Evolutionary conservation across 768 basidiomycete genomes (phyloP).

Genomic region (Tricholoma matsutake): DNA sequence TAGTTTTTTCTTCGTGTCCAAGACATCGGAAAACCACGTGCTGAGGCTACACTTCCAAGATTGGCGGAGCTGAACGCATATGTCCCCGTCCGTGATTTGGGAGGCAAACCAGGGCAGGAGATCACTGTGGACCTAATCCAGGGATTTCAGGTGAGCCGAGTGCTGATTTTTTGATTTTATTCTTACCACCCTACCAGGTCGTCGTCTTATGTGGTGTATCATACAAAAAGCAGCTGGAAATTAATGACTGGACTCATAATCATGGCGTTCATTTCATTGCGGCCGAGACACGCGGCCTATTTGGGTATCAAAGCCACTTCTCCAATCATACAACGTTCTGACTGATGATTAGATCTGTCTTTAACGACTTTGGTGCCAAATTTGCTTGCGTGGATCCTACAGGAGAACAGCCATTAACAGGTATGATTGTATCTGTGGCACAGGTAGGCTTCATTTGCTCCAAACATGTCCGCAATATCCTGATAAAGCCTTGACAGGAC

Average conservation of each 20-base stretch:
- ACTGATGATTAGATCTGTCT: slow-evolving; percentile 63
- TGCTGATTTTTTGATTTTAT: not conserved
- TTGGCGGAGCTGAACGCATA: slow-evolving; percentile 94
- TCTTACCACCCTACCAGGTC: slow-evolving; percentile 46
- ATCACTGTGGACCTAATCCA: slow-evolving; percentile 79
- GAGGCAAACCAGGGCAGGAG: slow-evolving; percentile 70
- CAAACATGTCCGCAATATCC: not conserved
- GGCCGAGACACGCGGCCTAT: slow-evolving; percentile 89
- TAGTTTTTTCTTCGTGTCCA: slow-evolving; percentile 91
- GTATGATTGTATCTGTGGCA: slow-evolving; percentile 95
- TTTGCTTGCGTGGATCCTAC: slow-evolving; percentile 97
- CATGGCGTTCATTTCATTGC: slow-evolving; percentile 91
- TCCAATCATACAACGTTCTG: not conserved
- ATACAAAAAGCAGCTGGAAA: slow-evolving; percentile 82
- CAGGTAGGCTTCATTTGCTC: slow-evolving; percentile 47
- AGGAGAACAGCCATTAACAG: slow-evolving; percentile 90
- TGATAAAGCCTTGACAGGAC: slow-evolving; percentile 43
- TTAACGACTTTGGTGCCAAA: slow-evolving; percentile 95
- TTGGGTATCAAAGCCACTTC: slow-evolving; percentile 59
- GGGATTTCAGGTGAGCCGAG: slow-evolving; percentile 76
- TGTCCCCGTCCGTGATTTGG: slow-evolving; percentile 89
- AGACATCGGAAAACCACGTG: slow-evolving; percentile 88
- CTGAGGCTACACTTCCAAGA: slow-evolving; percentile 80
- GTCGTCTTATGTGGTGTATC: slow-evolving; percentile 84
- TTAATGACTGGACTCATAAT: slow-evolving; percentile 91